Evolutionary conservation across 495 filamentous ascomycete genomes (phyloP).

Genomic region (Clohesyomyces aquaticus): DNA sequence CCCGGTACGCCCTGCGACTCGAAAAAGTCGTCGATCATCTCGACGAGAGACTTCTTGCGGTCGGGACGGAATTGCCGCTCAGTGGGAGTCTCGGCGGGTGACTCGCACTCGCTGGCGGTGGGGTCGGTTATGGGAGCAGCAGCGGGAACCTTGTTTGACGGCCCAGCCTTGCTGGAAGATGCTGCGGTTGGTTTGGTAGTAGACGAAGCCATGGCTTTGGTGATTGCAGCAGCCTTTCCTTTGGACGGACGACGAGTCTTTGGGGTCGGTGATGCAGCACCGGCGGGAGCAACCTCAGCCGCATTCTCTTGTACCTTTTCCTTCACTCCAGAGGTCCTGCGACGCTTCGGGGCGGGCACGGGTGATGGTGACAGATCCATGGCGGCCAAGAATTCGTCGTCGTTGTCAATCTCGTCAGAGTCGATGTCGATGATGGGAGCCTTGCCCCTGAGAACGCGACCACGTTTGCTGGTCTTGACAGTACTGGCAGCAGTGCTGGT

Average conservation of each 20-base stretch:
- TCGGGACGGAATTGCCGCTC: no score
- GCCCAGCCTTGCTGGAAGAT: no score
- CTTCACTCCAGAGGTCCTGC: not conserved
- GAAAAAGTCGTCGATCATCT: not conserved
- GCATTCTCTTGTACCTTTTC: not conserved
- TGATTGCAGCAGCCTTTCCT: not conserved
- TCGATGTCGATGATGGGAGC: not conserved
- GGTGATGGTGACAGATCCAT: conserved; percentile 1
- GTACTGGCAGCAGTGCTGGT: not conserved
- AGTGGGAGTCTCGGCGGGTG: no score
- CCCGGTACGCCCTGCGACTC: not conserved
- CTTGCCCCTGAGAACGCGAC: not conserved
- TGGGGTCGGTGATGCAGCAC: not conserved
- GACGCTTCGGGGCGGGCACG: not conserved
- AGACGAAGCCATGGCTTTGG: no score
- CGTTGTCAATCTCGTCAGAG: not conserved
- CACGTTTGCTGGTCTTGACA: conserved; percentile 1
- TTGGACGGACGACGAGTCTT: not conserved
- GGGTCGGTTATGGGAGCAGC: no score
- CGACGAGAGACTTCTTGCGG: no score
- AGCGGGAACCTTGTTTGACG: no score
- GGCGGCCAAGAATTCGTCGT: not conserved
- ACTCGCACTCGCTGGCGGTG: no score
- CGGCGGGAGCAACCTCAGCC: not conserved
- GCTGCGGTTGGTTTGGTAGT: no score